Conservation (phyloP, 2,329 filamentous ascomycete species). For the Xylaria arbuscula region DNA sequence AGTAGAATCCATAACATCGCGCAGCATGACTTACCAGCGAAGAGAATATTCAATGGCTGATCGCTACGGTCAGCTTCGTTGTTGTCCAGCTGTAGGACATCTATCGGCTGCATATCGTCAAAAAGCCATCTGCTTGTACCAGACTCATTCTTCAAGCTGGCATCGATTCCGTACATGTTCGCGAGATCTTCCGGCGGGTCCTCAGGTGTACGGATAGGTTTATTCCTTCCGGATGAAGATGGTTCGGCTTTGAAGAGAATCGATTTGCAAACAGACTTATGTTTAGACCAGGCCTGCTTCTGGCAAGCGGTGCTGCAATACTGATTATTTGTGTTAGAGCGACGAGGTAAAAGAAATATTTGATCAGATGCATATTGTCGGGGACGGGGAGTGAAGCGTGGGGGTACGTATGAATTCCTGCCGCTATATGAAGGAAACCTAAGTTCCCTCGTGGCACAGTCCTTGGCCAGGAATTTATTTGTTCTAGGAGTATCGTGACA, state of each 20-base stretch:
- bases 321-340: not conserved
- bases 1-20: not conserved
- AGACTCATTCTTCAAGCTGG: not conserved
- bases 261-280: not conserved
- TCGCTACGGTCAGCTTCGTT: not conserved
- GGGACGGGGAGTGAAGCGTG: no score
- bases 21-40: not conserved
- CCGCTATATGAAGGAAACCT: no score
- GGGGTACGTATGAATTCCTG: no score
- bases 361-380: no score
- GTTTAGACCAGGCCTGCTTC: not conserved
- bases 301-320: not conserved
- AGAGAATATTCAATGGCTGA: not conserved
- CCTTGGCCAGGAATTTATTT: no score
- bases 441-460: no score
- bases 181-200: not conserved
- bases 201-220: not conserved
- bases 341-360: not conserved
- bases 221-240: not conserved
- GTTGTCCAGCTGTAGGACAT: not conserved
- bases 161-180: not conserved
- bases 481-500: not conserved
- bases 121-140: not conserved
- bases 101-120: not conserved
- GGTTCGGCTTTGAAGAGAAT: not conserved